Percentiles rank a stretch among this genome's conserved stretches.
Conservation (phyloP, 2,329 filamentous ascomycete species). For the Fusarium neocosmosporiellum region DNA sequence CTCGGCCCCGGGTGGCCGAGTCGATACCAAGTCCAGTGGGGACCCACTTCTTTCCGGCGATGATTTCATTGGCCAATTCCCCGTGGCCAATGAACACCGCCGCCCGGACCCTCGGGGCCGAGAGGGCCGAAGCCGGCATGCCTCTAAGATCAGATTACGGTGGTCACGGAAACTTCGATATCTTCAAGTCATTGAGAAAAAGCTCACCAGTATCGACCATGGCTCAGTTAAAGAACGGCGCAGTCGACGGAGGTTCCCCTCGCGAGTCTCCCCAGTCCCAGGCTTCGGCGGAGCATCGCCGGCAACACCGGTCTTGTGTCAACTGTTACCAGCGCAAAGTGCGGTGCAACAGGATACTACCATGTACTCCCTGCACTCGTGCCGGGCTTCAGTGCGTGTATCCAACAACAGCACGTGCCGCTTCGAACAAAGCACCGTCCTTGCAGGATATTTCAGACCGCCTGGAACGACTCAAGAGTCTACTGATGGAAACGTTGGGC, state of each 20-base stretch:
- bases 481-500: not conserved
- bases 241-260: not conserved
- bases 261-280: not conserved
- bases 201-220: not conserved
- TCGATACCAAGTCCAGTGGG: not conserved
- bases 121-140: not conserved
- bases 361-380: conserved; percentile 8
- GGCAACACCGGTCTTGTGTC: conserved; percentile 13
- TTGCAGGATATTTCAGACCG: conserved; percentile 12
- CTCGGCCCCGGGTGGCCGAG: not conserved
- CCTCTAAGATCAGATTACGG: not conserved
- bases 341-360: conserved; percentile 11
- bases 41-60: not conserved
- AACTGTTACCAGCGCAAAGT: conserved; percentile 16
- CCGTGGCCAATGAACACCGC: not conserved
- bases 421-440: conserved; percentile 2
- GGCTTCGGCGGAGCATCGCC: not conserved
- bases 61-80: not conserved
- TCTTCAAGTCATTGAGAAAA: not conserved
- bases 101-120: not conserved
- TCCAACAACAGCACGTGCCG: not conserved
- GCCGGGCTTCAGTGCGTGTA: not conserved
- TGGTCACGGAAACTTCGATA: not conserved
- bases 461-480: conserved; percentile 8
- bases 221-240: not conserved